Conservation (phyloP, 164 flowering plant genomes). For the Aristolochia contorta region DNA sequence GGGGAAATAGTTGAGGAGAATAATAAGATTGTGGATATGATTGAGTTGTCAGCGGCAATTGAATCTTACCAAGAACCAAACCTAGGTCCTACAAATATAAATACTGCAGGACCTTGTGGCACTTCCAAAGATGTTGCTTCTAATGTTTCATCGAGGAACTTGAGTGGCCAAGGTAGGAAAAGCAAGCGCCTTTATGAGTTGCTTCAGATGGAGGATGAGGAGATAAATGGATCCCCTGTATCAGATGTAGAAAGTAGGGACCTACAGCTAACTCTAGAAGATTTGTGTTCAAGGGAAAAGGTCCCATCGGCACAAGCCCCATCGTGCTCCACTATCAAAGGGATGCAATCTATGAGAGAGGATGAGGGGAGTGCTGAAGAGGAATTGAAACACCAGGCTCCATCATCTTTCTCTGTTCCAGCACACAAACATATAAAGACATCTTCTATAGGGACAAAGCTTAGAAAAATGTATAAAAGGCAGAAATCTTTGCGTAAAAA, state of each 20-base stretch:
- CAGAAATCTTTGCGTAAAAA: conserved; percentile 56
- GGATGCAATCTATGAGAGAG: conserved; percentile 18
- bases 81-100: conserved; percentile 2
- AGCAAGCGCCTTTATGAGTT: conserved; percentile 52
- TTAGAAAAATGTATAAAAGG: conserved; percentile 40
- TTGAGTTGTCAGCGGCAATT: conserved; percentile 7
- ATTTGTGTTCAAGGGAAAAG: conserved; percentile 12
- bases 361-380: conserved; percentile 16
- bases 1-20: conserved; percentile 33
- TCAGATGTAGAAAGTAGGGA: conserved; percentile 14
- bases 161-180: conserved; percentile 36
- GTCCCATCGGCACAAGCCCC: conserved; percentile 17
- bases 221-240: conserved; percentile 19
- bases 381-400: conserved; percentile 15
- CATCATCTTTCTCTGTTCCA: conserved; percentile 15
- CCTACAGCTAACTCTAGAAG: conserved; percentile 9
- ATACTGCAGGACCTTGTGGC: conserved; percentile 3
- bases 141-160: conserved; percentile 16
- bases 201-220: conserved; percentile 42
- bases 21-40: conserved; percentile 10
- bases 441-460: conserved; percentile 33
- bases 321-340: conserved; percentile 15
- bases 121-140: conserved; percentile 5
- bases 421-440: conserved; percentile 25
- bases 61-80: conserved; percentile 8